Percentiles rank a stretch among this genome's conserved stretches.
These are phyloP conservation scores for Sugiyamaella americana DNA, from an alignment of 805 yeast species.

Conservation along the genomic window DNA sequence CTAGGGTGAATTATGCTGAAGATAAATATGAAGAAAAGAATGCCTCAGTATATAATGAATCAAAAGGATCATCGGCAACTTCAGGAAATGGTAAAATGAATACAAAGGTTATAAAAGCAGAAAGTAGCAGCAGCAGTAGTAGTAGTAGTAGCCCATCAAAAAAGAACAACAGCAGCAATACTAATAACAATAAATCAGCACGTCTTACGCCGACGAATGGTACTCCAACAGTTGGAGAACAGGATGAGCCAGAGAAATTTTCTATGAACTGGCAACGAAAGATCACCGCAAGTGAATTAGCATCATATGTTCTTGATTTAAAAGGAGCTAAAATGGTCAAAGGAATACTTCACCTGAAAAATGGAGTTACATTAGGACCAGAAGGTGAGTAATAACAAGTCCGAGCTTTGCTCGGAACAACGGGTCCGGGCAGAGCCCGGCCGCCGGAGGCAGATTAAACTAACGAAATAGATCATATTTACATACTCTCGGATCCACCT, in stretches of 20 bases:
- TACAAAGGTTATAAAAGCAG: too few species aligned
- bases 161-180: constrained; percentile 1
- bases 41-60: background rate
- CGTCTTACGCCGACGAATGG: background rate
- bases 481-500: constrained; percentile 85
- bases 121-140: background rate
- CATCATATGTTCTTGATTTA: constrained; percentile 31
- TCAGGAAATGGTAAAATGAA: background rate
- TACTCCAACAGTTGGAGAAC: constrained; percentile 2
- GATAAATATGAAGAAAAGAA: constrained; percentile 13
- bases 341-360: constrained; percentile 26
- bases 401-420: background rate
- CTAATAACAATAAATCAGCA: constrained; percentile 1
- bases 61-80: background rate
- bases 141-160: background rate
- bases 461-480: constrained; percentile 49
- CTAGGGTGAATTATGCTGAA: constrained; percentile 27
- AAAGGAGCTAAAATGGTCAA: constrained; percentile 36
- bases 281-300: constrained; percentile 21
- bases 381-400: constrained; percentile 24
- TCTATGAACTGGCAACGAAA: constrained; percentile 30
- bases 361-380: constrained; percentile 24
- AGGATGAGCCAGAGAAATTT: constrained; percentile 11
- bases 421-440: background rate
- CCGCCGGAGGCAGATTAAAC: background rate